phyloP scores from a whole-genome alignment of 495 filamentous ascomycete genomes.

The Podospora bellae-mahoneyi region DNA sequence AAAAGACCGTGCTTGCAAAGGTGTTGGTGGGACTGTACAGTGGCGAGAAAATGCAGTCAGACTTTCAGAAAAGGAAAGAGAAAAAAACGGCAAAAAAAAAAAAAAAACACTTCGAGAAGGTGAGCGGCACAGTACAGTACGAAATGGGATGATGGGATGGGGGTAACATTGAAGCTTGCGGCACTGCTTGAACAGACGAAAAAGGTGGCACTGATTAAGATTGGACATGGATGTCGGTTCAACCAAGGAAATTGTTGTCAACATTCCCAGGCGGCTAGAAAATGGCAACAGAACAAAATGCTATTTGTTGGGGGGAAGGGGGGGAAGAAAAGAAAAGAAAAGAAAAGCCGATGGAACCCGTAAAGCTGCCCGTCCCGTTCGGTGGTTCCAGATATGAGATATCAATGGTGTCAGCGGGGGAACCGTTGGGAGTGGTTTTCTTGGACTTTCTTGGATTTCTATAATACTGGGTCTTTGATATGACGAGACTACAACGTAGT shows the following conservation, averaged over 20 bases:
- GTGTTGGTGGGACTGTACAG: not conserved
- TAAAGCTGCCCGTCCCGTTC: not conserved
- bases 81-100: not conserved
- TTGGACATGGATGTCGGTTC: too few species aligned
- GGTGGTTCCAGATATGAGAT: not conserved
- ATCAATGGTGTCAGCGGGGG: not conserved
- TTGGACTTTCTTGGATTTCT: too few species aligned
- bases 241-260: too few species aligned
- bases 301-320: not conserved
- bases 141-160: too few species aligned
- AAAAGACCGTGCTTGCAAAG: conserved; percentile 1
- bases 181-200: too few species aligned
- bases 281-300: too few species aligned
- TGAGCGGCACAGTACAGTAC: not conserved
- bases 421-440: not conserved
- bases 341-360: not conserved
- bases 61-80: not conserved
- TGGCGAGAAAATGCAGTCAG: not conserved
- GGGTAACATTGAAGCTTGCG: too few species aligned
- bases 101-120: not conserved
- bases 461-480: too few species aligned
- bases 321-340: not conserved
- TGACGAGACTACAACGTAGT: not conserved
- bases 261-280: too few species aligned
- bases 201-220: too few species aligned